Evolutionary conservation across 139 green algal genomes (phyloP).

Genomic region (Chlorella sp.): DNA sequence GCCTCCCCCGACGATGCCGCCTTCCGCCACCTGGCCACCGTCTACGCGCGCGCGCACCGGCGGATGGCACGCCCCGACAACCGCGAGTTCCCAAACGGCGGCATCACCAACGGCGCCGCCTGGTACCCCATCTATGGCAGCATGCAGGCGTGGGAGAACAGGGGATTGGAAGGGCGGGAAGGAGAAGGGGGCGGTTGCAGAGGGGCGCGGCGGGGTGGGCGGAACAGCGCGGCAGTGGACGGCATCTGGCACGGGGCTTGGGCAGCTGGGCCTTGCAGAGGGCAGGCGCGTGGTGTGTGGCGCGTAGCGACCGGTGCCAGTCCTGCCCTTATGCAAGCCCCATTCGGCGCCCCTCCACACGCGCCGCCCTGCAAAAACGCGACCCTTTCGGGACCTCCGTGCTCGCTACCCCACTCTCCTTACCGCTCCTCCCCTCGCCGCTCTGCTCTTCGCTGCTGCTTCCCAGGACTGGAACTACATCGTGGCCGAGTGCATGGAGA

Average conservation of each 20-base stretch:
- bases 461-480: constrained; percentile 90
- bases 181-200: too few species aligned
- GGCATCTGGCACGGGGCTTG: neutral
- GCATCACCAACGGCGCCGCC: constrained; percentile 89
- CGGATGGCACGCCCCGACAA: constrained; percentile 51
- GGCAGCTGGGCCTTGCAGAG: too few species aligned
- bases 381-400: too few species aligned
- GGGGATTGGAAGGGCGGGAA: too few species aligned
- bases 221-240: neutral
- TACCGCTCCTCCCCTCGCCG: too few species aligned
- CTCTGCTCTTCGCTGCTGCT: neutral
- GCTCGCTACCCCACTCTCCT: neutral
- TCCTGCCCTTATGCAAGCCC: too few species aligned
- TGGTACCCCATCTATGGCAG: constrained; percentile 94
- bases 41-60: constrained; percentile 72
- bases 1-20: constrained; percentile 75
- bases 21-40: constrained; percentile 70
- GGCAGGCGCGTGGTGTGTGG: too few species aligned
- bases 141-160: constrained; percentile 71
- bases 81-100: constrained; percentile 72
- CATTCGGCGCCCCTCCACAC: too few species aligned
- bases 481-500: constrained; percentile 66
- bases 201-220: too few species aligned
- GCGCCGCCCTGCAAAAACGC: too few species aligned
- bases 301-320: too few species aligned